Base-by-base conservation (phyloP, 306 rosid species). In the Castanopsis chinensis region DNA sequence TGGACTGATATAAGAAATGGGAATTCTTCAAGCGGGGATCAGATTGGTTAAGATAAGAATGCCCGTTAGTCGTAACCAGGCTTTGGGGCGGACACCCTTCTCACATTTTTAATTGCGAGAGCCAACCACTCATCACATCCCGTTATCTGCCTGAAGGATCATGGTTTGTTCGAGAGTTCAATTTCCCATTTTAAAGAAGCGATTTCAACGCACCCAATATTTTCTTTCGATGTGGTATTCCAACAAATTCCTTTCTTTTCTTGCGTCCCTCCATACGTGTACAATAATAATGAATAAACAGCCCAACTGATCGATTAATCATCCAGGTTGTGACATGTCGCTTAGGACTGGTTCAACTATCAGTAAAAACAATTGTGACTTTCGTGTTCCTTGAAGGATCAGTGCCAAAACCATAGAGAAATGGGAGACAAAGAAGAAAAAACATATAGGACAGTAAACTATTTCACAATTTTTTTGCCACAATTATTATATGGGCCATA, bases 91-190 rank as follows among this genome's bases (percentile, higher is more conserved):
- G 88, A 78, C 96, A 88, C 94, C 84, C 96, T 53, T 37, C 96
- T 84, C 90, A 80, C 92, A 88, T 33, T 0, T 1, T 33, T 18
- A 0, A 0, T 0, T 0, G 89, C 91, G 80, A 85, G 82, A 49
- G 3, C 5, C 23, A 1, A 85, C 98, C 97, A 82, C 97, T 92
- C 92, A 71, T 92, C 97, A 90, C 17, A 37, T 92, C 97, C 90
- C 98, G 8, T 52, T 85, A 2, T 54, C 96, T 89, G 94, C 96
- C 94, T 89, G 97, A 94, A 90, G 98, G 94, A 94, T 92, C 97
- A 90, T 88, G 23, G 0, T 0, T 0, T 7, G 0, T 0, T 0
- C 0, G 0, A 0, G 0, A 0, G 0, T 0, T 17, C 0, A 1
- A 12, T 18, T 23, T 3, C 0, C 27, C 0, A 0, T 15, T 8